Percentiles rank a stretch among this genome's conserved stretches.
These are phyloP conservation scores for Aureoboletus auriporus DNA, from an alignment of 768 basidiomycete species.

Conservation along the genomic window DNA sequence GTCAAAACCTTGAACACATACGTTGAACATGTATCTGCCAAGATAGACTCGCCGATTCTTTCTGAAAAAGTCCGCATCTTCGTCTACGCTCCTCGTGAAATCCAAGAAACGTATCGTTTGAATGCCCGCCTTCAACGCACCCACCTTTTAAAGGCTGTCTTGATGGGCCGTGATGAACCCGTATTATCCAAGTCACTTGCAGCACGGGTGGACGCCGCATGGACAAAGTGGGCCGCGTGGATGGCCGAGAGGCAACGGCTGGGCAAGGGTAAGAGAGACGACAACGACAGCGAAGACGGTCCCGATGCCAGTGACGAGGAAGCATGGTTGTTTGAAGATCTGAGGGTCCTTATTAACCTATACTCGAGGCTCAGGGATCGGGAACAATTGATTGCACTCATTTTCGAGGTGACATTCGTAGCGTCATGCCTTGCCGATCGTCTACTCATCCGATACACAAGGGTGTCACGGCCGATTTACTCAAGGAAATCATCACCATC, in stretches of 20 bases:
- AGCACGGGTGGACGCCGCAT: slow-evolving; percentile 73
- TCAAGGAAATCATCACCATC: slow-evolving; percentile 98
- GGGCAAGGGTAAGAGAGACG: slow-evolving; percentile 21
- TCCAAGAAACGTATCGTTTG: slow-evolving; percentile 75
- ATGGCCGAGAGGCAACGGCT: slow-evolving; percentile 51
- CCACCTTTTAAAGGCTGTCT: slow-evolving; percentile 73
- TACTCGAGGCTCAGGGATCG: slow-evolving; percentile 81
- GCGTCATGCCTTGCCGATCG: not conserved
- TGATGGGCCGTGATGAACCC: slow-evolving; percentile 77
- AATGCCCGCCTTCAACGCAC: slow-evolving; percentile 75
- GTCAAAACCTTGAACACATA: slow-evolving; percentile 81
- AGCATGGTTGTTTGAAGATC: slow-evolving; percentile 94
- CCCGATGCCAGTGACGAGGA: slow-evolving; percentile 76
- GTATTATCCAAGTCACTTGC: slow-evolving; percentile 72
- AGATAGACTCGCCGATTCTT: slow-evolving; percentile 83
- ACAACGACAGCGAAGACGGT: slow-evolving; percentile 89
- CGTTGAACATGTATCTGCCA: slow-evolving; percentile 81
- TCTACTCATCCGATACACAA: slow-evolving; percentile 28
- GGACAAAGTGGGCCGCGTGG: slow-evolving; percentile 78
- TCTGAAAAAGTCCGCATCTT: slow-evolving; percentile 87
- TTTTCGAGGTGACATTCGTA: slow-evolving; percentile 77
- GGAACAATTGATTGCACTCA: slow-evolving; percentile 86
- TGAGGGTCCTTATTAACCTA: slow-evolving; percentile 73
- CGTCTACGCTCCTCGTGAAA: slow-evolving; percentile 82
- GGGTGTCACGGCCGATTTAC: slow-evolving; percentile 91